Evolutionary conservation across 2,329 filamentous ascomycete genomes (phyloP).

Genomic region (Pseudogymnoascus verrucosus): DNA sequence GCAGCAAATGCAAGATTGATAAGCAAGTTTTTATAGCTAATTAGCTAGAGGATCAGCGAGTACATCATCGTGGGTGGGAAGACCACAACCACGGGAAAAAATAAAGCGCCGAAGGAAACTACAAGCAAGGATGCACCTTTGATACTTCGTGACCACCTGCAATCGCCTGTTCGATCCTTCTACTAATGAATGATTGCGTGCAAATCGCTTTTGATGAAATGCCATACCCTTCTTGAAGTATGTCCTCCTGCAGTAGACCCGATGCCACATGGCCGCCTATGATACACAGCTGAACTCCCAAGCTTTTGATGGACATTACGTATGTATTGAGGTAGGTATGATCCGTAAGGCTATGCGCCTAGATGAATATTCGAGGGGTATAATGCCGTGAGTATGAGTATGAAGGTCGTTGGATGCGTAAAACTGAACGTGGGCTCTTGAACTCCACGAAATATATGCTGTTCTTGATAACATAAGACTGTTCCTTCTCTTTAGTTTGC

Average conservation of each 20-base stretch:
- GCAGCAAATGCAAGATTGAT: conserved; percentile 1
- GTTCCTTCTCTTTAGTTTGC: not conserved
- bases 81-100: conserved; percentile 3
- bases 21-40: conserved; percentile 3
- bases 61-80: not conserved
- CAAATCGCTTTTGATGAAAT: not conserved
- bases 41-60: conserved; percentile 5
- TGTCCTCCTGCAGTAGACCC: not conserved
- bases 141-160: not conserved
- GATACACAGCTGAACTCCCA: conserved; percentile 4
- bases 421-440: not conserved
- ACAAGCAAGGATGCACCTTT: conserved; percentile 7
- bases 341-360: conserved; percentile 2
- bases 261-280: conserved; percentile 3
- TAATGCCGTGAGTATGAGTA: conserved; percentile 7
- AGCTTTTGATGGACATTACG: conserved; percentile 5
- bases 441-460: conserved; percentile 1
- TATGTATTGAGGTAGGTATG: conserved; percentile 8
- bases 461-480: not conserved
- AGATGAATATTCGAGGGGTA: conserved; percentile 5
- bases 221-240: not conserved
- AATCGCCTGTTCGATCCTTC: not conserved
- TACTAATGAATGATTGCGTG: not conserved
- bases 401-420: conserved; percentile 7
- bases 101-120: not conserved